phyloP scores from a whole-genome alignment of 148 eudicot genomes.

The Chenopodium quinoa region DNA sequence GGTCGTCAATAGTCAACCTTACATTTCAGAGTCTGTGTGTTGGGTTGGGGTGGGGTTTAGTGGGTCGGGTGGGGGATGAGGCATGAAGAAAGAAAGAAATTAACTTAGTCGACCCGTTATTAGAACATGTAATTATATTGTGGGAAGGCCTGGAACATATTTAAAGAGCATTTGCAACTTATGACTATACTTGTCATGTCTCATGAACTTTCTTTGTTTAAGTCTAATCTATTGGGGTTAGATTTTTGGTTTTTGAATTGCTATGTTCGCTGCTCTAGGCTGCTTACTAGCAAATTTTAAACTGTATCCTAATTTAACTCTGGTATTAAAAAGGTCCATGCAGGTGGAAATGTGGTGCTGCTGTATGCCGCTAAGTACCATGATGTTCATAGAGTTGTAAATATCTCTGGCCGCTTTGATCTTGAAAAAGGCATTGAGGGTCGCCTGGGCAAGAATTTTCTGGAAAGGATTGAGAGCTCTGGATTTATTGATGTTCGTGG shows the following conservation, averaged over 20 bases:
- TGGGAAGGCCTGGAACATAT: neutral
- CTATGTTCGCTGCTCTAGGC: constrained; percentile 1
- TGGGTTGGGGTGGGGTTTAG: neutral
- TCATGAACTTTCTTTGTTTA: neutral
- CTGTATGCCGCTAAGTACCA: constrained; percentile 71
- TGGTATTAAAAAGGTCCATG: constrained; percentile 30
- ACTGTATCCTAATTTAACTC: neutral
- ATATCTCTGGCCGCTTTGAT: constrained; percentile 81
- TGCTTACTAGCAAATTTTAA: neutral
- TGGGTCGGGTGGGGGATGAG: neutral
- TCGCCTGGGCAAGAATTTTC: constrained; percentile 75
- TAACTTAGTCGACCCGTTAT: neutral
- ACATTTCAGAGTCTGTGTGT: neutral
- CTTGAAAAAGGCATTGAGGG: constrained; percentile 73
- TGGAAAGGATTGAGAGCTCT: constrained; percentile 44
- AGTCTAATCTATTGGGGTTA: neutral
- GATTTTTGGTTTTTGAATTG: neutral
- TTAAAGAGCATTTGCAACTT: neutral
- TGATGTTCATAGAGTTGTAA: constrained; percentile 55
- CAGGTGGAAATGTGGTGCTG: constrained; percentile 92
- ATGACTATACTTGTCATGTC: neutral
- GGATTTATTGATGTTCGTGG: constrained; percentile 69
- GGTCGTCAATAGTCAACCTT: neutral
- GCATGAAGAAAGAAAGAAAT: neutral
- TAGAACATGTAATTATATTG: neutral